Conservation (phyloP, 202 grass and related monocot species). For the Cymbopogon flexuosus region DNA sequence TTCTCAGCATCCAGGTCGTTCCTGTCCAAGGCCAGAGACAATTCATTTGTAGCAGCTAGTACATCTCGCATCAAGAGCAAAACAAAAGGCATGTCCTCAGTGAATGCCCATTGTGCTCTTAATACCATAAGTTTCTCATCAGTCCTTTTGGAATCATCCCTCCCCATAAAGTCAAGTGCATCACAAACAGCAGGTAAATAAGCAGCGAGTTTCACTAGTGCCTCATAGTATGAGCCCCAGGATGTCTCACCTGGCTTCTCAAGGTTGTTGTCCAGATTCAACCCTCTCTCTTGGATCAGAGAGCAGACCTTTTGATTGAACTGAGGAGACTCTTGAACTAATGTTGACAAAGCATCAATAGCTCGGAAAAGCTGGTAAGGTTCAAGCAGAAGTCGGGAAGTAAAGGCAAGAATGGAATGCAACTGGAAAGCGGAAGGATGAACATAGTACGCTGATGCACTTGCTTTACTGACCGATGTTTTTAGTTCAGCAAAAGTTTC, state of each 20-base stretch:
- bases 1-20: slow-evolving; percentile 10
- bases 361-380: background rate
- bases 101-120: slow-evolving; percentile 18
- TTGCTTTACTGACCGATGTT: background rate
- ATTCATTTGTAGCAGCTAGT: slow-evolving; percentile 24
- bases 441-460: slow-evolving; percentile 10
- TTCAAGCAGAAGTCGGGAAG: background rate
- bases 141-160: background rate
- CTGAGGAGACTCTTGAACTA: slow-evolving; percentile 13
- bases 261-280: slow-evolving; percentile 26
- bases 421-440: slow-evolving; percentile 16
- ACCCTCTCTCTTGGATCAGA: slow-evolving; percentile 14
- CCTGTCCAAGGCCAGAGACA: slow-evolving; percentile 28
- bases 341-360: background rate
- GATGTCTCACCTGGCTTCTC: slow-evolving; percentile 27
- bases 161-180: background rate
- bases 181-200: slow-evolving; percentile 19
- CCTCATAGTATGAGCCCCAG: slow-evolving; percentile 38
- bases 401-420: slow-evolving; percentile 5
- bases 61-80: slow-evolving; percentile 33
- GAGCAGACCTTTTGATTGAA: slow-evolving; percentile 21
- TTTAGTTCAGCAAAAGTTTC: slow-evolving; percentile 15
- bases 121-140: slow-evolving; percentile 9
- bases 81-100: slow-evolving; percentile 18
- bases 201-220: slow-evolving; percentile 6